A percentile compares a stretch with the other conserved stretches of the same genome.
Evolutionary conservation across 192 early-diverging fungal genomes (phyloP).

Genomic region (Piromyces sp.): DNA sequence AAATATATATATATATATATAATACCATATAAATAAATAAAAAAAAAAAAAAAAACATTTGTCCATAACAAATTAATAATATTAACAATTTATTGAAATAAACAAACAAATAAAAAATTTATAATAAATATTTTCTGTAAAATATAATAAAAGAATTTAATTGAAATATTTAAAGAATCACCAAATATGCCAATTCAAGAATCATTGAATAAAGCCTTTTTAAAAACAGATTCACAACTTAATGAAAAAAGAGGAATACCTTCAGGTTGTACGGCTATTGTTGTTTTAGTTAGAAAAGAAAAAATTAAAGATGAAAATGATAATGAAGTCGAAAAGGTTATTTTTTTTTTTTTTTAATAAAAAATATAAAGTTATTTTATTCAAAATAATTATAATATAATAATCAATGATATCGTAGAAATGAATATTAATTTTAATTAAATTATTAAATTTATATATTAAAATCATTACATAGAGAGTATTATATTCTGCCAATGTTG

Average conservation of each 20-base stretch:
- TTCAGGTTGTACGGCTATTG: constrained; percentile 83
- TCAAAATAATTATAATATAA: no score
- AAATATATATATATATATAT: no score
- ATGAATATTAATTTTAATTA: no score
- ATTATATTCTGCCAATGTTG: constrained; percentile 89
- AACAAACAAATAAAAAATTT: neutral
- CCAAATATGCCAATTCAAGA: constrained; percentile 49
- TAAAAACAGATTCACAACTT: constrained; percentile 63
- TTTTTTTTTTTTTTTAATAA: no score
- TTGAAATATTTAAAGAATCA: constrained; percentile 32
- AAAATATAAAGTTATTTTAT: no score
- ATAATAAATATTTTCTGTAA: neutral
- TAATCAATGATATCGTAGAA: no score
- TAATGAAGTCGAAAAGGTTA: constrained; percentile 3
- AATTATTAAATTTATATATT: neutral
- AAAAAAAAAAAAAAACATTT: no score
- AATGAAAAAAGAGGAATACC: constrained; percentile 56
- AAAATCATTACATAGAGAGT: constrained; percentile 29
- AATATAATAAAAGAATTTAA: constrained; percentile 33
- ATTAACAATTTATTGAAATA: no score
- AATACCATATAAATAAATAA: no score
- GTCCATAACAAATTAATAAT: no score
- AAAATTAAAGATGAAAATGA: constrained; percentile 7
- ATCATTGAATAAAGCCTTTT: constrained; percentile 64
- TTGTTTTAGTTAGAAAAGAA: constrained; percentile 51